These are phyloP conservation scores for Penicillium ucsense DNA, from an alignment of 495 filamentous ascomycete genomes.

Conservation along the genomic window DNA sequence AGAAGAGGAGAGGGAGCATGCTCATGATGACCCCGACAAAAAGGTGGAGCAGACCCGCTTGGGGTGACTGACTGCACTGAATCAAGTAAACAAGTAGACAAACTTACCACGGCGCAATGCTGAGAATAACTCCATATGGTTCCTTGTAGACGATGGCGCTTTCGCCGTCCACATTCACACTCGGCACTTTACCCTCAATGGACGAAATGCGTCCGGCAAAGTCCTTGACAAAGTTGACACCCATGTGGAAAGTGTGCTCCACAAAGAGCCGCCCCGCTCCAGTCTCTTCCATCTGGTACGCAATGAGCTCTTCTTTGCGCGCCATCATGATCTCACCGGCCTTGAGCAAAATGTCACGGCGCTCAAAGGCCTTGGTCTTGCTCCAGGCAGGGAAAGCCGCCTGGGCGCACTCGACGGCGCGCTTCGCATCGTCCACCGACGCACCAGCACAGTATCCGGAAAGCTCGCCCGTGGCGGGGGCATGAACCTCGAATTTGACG, in stretches of 20 bases:
- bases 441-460: constrained; percentile 54
- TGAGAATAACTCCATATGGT: constrained; percentile 72
- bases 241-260: constrained; percentile 53
- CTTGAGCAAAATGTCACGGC: constrained; percentile 63
- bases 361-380: constrained; percentile 46
- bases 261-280: constrained; percentile 43
- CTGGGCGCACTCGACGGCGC: constrained; percentile 44
- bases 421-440: constrained; percentile 58
- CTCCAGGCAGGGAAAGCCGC: constrained; percentile 65
- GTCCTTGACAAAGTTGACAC: constrained; percentile 56
- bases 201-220: constrained; percentile 56
- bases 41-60: too few relatives aligned
- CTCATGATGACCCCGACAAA: too few relatives aligned
- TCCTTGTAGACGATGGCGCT: constrained; percentile 68
- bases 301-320: constrained; percentile 52
- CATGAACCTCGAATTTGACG: constrained; percentile 56
- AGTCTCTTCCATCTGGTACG: constrained; percentile 61
- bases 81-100: neutral
- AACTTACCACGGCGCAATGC: constrained; percentile 72
- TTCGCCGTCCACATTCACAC: constrained; percentile 40
- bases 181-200: constrained; percentile 54
- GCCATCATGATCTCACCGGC: constrained; percentile 57
- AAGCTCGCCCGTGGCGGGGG: constrained; percentile 51
- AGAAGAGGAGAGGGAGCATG: too few relatives aligned
- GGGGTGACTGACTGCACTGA: too few relatives aligned